Base-by-base conservation (phyloP, 768 basidiomycete species). In the Lactarius psammicola region DNA sequence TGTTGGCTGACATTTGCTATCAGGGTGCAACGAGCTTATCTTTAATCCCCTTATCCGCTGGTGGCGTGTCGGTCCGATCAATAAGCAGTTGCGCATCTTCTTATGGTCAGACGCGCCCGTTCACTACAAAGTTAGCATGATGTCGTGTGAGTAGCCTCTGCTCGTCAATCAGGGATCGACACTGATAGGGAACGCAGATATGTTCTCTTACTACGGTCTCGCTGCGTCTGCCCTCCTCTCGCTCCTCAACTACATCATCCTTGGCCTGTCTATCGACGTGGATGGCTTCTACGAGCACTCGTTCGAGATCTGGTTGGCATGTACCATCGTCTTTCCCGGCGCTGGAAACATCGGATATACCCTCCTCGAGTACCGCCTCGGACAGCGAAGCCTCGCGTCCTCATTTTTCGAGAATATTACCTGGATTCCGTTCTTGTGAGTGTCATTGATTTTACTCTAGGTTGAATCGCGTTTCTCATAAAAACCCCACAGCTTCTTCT, bases 11-110 rank as follows among this genome's bases (percentile, higher is more conserved):
- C 55, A 65, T 46, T 62, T 46, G 33, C 23, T 33, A 15, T 53
- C 38, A 86, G 86, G 87, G 3, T 88, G 86, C 73, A 87, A 85
- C 71, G 89, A 90, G 76, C 81, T 95, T 57, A 83, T 94, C 66
- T 95, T 95, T 83, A 87, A 94, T 72, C 95, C 94, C 0, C 70
- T 95, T 64, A 81, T 84, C 60, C 74, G 85, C 28, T 95, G 93
- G 93, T 88, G 85, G 83, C 79, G 79, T 60, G 76, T 83, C 67
- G 94, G 94, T 6, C 94, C 94, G 0, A 88, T 96, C 76, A 95
- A 85, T 59, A 87, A 88, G 72, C 90, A 92, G 73, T 81, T 93
- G 10, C 86, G 87, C 56, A 80, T 76, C 38, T 93, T 93, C 78
- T 70, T 91, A 40, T 92, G 91, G 91, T 89, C 87, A 0, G 74